Conservation (phyloP, 768 basidiomycete genomes). For the Mycena vitilis region DNA sequence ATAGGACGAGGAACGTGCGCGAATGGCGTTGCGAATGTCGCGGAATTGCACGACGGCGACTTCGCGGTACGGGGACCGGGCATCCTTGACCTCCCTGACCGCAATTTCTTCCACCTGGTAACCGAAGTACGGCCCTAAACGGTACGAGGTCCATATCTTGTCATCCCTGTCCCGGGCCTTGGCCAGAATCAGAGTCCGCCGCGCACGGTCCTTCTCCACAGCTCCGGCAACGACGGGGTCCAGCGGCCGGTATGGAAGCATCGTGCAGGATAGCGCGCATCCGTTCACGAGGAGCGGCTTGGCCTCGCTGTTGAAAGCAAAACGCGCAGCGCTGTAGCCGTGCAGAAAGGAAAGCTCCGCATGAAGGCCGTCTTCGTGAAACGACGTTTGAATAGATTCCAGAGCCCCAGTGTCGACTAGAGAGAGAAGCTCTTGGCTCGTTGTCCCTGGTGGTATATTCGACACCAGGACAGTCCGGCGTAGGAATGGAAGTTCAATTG, state of each 20-base stretch:
- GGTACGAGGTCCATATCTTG: not conserved
- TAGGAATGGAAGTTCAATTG: not conserved
- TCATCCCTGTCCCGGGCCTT: not conserved
- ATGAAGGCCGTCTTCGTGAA: not conserved
- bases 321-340: not conserved
- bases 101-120: not conserved
- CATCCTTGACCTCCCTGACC: not conserved
- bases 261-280: not conserved
- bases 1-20: not conserved
- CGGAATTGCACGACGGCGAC: not conserved
- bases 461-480: slow-evolving; percentile 8
- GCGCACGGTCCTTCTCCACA: slow-evolving; percentile 1
- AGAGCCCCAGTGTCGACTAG: slow-evolving; percentile 2
- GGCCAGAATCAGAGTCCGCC: slow-evolving; percentile 3
- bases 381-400: not conserved
- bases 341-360: slow-evolving; percentile 9
- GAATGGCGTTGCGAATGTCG: slow-evolving; percentile 1
- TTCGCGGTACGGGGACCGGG: not conserved
- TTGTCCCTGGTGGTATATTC: not conserved
- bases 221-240: slow-evolving; percentile 7
- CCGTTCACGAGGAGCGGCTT: not conserved
- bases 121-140: not conserved
- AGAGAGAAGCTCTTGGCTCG: not conserved
- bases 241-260: slow-evolving; percentile 12
- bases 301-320: not conserved